These are phyloP conservation scores for Arthrobotrys iridis DNA, from an alignment of 2,329 filamentous ascomycete species.

Conservation along the genomic window DNA sequence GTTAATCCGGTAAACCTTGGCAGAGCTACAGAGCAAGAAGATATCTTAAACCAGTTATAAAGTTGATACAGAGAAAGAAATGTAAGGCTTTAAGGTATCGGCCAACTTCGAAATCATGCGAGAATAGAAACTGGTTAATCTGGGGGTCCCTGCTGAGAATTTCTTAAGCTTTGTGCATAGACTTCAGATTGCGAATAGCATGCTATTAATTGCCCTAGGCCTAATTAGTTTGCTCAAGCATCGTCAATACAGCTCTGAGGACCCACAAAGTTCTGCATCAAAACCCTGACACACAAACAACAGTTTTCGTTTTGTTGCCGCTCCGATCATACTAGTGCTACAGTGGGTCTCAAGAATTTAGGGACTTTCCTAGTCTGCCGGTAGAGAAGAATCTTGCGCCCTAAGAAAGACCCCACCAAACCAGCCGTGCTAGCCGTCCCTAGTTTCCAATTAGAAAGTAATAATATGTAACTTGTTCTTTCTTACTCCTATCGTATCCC, in stretches of 20 bases:
- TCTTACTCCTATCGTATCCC: neutral
- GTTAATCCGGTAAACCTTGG: too few relatives aligned
- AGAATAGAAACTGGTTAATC: neutral
- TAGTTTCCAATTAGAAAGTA: neutral
- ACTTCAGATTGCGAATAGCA: neutral
- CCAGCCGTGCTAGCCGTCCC: too few relatives aligned
- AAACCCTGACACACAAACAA: conserved; percentile 2
- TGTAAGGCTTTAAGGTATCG: neutral
- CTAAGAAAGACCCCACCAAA: neutral
- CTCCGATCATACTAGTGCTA: neutral
- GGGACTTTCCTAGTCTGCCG: neutral
- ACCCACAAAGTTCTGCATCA: neutral
- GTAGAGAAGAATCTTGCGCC: neutral
- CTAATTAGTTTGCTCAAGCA: neutral
- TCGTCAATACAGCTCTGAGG: neutral
- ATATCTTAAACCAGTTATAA: neutral
- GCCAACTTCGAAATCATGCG: neutral
- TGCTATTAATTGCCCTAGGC: neutral
- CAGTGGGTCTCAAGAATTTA: neutral
- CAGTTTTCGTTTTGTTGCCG: conserved; percentile 1
- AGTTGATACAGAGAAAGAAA: neutral
- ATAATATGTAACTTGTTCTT: conserved; percentile 1
- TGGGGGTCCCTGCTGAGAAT: too few relatives aligned
- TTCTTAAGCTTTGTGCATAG: neutral
- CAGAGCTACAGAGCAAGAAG: too few relatives aligned